A percentile compares a stretch with the other conserved stretches of the same genome.
Evolutionary conservation across 1,284 basidiomycete species (phyloP).

Genomic region (Cronartium quercuum): DNA sequence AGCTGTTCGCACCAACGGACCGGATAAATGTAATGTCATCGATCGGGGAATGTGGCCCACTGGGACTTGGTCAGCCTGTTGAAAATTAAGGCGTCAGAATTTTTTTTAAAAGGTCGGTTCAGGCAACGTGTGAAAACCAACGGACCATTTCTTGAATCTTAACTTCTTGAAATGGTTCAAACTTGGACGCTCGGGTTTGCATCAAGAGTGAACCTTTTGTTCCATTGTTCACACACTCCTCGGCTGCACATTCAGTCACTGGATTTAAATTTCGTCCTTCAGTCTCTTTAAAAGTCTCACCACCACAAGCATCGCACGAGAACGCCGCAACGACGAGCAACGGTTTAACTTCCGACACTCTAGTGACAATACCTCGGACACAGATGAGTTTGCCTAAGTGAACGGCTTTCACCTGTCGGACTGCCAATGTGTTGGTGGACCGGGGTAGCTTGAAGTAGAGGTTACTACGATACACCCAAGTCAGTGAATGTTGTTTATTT

Average conservation of each 20-base stretch:
- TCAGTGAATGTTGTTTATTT: not conserved
- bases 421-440: conserved; percentile 62
- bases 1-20: conserved; percentile 79
- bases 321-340: conserved; percentile 95
- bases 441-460: conserved; percentile 84
- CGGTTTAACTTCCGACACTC: conserved; percentile 97
- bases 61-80: conserved; percentile 93
- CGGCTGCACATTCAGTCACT: conserved; percentile 63
- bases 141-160: conserved; percentile 97
- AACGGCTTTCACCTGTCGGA: conserved; percentile 76
- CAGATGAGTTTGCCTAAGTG: conserved; percentile 90
- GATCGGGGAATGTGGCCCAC: conserved; percentile 98
- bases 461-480: conserved; percentile 57
- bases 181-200: conserved; percentile 95
- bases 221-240: conserved; percentile 77
- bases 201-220: conserved; percentile 87
- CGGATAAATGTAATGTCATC: conserved; percentile 92
- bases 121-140: conserved; percentile 9
- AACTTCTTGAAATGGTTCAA: conserved; percentile 96
- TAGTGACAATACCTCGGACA: conserved; percentile 93
- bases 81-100: not conserved
- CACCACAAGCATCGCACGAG: conserved; percentile 95
- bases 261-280: conserved; percentile 88
- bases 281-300: conserved; percentile 97
- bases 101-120: not conserved